Base-by-base conservation (phyloP, 768 basidiomycete species). In the Calocybe cyanea region DNA sequence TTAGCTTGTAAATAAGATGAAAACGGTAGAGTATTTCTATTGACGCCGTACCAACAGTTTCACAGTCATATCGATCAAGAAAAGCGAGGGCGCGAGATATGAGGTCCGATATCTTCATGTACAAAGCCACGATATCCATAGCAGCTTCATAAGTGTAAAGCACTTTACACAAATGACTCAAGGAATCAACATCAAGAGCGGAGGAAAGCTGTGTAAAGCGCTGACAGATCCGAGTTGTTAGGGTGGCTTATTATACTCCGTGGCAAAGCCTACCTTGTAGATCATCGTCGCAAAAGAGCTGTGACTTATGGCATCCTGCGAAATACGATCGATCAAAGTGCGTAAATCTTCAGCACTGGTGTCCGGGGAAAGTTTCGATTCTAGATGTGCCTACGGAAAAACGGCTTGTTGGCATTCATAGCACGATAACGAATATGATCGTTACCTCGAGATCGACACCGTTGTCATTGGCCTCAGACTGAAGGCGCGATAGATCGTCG, bases 51-150 rank as follows among this genome's bases (percentile, higher is more conserved):
- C 88, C 88, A 24, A 91, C 83, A 17, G 80, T 83, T 57, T 89
- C 87, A 50, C 84, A 89, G 55, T 89, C 87, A 53, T 85, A 89
- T 33, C 80, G 75, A 45, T 86, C 78, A 34, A 89, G 64, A 47
- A 88, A 75, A 13, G 66, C 64, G 35, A 90, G 62, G 0, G 80
- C 77, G 50, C 79, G 72, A 20, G 76, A 80, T 23, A 88, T 65
- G n/a, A 92, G 58, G 43, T 83, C 79, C 9, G 73, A 70, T n/a
- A 88, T 64, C 46, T 72, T 77, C 15, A 77, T 63, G 58, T 92
- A 85, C 19, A 91, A 63, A 7, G 85, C 76, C 35, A 91, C 53
- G 37, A 87, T 75, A 54, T 91, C 87, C 15, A 92, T 63, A 0
- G 78, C 76, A 18, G 63, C 61, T 49, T 83, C 80, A 43, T 79